These are phyloP conservation scores for Monilinia polystroma DNA, from an alignment of 2,329 filamentous ascomycete genomes.

Conservation along the genomic window DNA sequence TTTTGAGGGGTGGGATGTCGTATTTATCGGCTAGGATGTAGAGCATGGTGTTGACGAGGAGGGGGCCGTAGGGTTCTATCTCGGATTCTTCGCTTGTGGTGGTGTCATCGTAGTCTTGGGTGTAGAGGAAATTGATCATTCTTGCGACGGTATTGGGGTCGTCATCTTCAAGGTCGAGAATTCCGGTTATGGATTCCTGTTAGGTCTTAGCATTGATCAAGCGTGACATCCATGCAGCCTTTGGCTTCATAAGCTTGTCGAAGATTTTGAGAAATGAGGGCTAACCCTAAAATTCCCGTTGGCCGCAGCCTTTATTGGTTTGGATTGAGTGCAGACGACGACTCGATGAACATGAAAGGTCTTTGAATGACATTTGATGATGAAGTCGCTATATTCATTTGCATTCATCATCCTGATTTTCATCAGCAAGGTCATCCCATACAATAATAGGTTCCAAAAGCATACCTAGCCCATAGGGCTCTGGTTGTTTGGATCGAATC, in stretches of 20 bases:
- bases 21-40: slow-evolving; percentile 27
- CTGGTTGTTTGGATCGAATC: neutral
- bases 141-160: slow-evolving; percentile 20
- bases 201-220: neutral
- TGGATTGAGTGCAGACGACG: slow-evolving; percentile 31
- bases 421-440: neutral
- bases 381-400: slow-evolving; percentile 28
- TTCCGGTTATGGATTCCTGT: slow-evolving; percentile 17
- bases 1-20: slow-evolving; percentile 23
- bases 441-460: neutral
- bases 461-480: slow-evolving; percentile 2
- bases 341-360: slow-evolving; percentile 30
- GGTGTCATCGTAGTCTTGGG: slow-evolving; percentile 14
- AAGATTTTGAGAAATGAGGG: neutral
- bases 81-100: neutral
- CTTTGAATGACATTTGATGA: slow-evolving; percentile 26
- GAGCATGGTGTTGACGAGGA: slow-evolving; percentile 18
- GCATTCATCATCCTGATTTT: slow-evolving; percentile 11
- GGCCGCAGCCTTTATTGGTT: slow-evolving; percentile 25
- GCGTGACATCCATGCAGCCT: neutral
- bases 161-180: slow-evolving; percentile 20
- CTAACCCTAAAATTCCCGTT: slow-evolving; percentile 26
- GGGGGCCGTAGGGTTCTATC: neutral
- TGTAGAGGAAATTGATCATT: slow-evolving; percentile 54
- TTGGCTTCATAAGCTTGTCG: neutral